Evolutionary conservation across 441 rosid genomes (phyloP).

Genomic region (Pelargonium myrrhifolium): DNA sequence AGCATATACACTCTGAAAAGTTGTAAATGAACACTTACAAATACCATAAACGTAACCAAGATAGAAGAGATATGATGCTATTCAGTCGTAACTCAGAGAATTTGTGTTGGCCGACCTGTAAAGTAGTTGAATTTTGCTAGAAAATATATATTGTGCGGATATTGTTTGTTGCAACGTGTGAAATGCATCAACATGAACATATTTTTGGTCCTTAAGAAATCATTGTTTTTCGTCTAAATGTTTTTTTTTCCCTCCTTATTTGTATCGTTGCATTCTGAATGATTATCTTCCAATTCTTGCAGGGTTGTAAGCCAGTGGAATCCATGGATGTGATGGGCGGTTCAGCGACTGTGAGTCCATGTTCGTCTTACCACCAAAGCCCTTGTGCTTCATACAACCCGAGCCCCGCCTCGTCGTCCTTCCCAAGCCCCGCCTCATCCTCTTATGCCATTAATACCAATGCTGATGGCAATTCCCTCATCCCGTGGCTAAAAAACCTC

Average conservation of each 20-base stretch:
- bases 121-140: not conserved
- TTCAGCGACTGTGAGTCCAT: constrained; percentile 48
- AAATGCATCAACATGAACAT: not conserved
- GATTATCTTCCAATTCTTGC: constrained; percentile 15
- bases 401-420: constrained; percentile 50
- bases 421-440: constrained; percentile 56
- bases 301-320: constrained; percentile 63
- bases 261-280: not conserved
- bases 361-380: constrained; percentile 60
- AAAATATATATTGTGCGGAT: not conserved
- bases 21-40: not conserved
- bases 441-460: constrained; percentile 41
- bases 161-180: not conserved
- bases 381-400: constrained; percentile 48
- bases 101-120: not conserved
- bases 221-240: not conserved
- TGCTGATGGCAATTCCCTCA: constrained; percentile 45
- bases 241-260: not conserved
- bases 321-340: constrained; percentile 42
- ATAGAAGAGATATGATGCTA: not conserved
- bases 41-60: not conserved
- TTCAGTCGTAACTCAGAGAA: not conserved
- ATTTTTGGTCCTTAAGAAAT: not conserved
- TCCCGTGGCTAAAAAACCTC: constrained; percentile 67
- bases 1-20: not conserved